A percentile compares a stretch with the other conserved stretches of the same genome.
These are phyloP conservation scores for Fusarium sulawesiense DNA, from an alignment of 2,329 filamentous ascomycete species.

Conservation along the genomic window DNA sequence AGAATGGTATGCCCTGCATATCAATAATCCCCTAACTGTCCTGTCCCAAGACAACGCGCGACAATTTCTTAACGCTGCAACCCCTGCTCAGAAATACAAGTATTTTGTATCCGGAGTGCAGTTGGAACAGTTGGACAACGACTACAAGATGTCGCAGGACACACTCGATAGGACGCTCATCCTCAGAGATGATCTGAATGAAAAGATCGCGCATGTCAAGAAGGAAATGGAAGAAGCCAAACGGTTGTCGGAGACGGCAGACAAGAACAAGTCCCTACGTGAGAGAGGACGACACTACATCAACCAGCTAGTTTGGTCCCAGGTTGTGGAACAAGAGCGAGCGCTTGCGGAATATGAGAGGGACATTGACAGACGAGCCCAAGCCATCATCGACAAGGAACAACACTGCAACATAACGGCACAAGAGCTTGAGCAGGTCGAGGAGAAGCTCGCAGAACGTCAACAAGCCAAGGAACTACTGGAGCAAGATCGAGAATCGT, in stretches of 20 bases:
- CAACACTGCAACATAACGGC: conserved; percentile 57
- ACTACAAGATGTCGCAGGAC: conserved; percentile 87
- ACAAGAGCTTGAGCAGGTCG: conserved; percentile 58
- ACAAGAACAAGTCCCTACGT: conserved; percentile 74
- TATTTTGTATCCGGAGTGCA: conserved; percentile 97
- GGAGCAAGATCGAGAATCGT: conserved; percentile 58
- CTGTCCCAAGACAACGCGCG: conserved; percentile 95
- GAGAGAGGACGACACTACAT: conserved; percentile 68
- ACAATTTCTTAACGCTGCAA: conserved; percentile 89
- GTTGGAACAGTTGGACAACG: conserved; percentile 88
- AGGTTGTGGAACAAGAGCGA: conserved; percentile 81
- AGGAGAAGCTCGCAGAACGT: conserved; percentile 57
- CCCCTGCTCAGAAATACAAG: conserved; percentile 87
- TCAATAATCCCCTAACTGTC: conserved; percentile 96
- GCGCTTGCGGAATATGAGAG: conserved; percentile 53
- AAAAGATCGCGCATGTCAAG: conserved; percentile 51
- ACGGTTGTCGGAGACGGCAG: conserved; percentile 71
- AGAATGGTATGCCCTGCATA: conserved; percentile 92
- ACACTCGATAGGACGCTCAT: conserved; percentile 73
- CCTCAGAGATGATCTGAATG: conserved; percentile 52
- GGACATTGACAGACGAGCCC: conserved; percentile 43
- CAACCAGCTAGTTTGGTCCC: conserved; percentile 84
- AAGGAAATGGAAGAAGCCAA: conserved; percentile 68
- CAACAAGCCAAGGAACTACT: conserved; percentile 56
- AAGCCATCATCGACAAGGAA: conserved; percentile 46